These are phyloP conservation scores for Metschnikowia baotianmanensis DNA, from an alignment of 805 yeast genomes.

Conservation along the genomic window DNA sequence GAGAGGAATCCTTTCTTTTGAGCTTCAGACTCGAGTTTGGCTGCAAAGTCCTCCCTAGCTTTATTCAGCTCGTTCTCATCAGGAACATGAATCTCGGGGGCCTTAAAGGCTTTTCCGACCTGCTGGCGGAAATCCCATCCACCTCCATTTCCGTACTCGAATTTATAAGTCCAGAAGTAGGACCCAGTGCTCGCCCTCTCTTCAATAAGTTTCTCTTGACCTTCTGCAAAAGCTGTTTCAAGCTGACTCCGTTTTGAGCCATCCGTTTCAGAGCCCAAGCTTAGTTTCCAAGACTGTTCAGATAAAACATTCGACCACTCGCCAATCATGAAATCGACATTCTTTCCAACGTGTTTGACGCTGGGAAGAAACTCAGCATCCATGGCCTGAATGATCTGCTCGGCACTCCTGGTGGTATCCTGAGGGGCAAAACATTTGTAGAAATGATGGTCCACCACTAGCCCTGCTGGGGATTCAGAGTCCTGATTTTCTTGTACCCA, in stretches of 20 bases:
- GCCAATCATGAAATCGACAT: slow-evolving; percentile 76
- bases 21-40: slow-evolving; percentile 68
- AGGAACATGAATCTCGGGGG: slow-evolving; percentile 33
- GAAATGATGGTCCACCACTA: slow-evolving; percentile 79
- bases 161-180: slow-evolving; percentile 90
- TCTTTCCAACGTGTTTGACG: slow-evolving; percentile 38
- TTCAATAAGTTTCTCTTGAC: slow-evolving; percentile 46
- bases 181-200: slow-evolving; percentile 58
- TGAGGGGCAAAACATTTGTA: slow-evolving; percentile 80
- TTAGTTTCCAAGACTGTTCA: slow-evolving; percentile 66
- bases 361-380: slow-evolving; percentile 47
- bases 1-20: slow-evolving; percentile 72
- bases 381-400: slow-evolving; percentile 58
- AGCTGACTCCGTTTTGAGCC: slow-evolving; percentile 45
- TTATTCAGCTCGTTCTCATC: slow-evolving; percentile 40
- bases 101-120: slow-evolving; percentile 44
- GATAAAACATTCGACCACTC: slow-evolving; percentile 89
- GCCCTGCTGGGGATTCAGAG: slow-evolving; percentile 40
- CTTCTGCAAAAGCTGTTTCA: slow-evolving; percentile 59
- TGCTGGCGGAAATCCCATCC: slow-evolving; percentile 92
- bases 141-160: slow-evolving; percentile 87
- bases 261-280: slow-evolving; percentile 26
- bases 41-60: slow-evolving; percentile 33
- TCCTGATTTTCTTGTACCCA: slow-evolving; percentile 51
- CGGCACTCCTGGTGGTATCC: slow-evolving; percentile 66